Conservation (phyloP, 805 yeast species). For the Cyberlindnera americana region DNA sequence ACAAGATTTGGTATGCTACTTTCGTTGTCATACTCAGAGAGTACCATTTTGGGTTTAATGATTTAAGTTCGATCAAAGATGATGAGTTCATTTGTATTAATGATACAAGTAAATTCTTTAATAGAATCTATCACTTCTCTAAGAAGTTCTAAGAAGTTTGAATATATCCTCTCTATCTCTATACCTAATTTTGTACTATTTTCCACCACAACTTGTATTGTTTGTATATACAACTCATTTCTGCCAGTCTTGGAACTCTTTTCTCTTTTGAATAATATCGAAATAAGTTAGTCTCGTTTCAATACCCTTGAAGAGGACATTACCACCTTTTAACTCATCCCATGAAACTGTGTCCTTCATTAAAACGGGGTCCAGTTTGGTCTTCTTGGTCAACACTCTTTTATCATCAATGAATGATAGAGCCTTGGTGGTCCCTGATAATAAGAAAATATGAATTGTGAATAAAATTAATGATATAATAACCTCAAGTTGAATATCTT, state of each 20-base stretch:
- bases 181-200: no score
- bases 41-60: slow-evolving; percentile 49
- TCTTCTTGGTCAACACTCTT: slow-evolving; percentile 27
- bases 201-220: no score
- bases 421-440: slow-evolving; percentile 19
- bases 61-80: slow-evolving; percentile 24
- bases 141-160: slow-evolving; percentile 18
- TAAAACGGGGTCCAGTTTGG: slow-evolving; percentile 43
- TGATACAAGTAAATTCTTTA: slow-evolving; percentile 23
- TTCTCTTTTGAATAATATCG: slow-evolving; percentile 44
- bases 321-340: slow-evolving; percentile 44
- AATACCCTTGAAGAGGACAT: slow-evolving; percentile 38
- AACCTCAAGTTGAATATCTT: slow-evolving; percentile 50
- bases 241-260: slow-evolving; percentile 33
- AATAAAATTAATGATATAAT: slow-evolving; percentile 42
- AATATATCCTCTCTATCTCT: no score
- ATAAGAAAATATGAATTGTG: slow-evolving; percentile 25
- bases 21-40: slow-evolving; percentile 40
- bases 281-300: slow-evolving; percentile 51
- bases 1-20: slow-evolving; percentile 39
- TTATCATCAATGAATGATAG: slow-evolving; percentile 30
- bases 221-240: background rate
- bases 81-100: slow-evolving; percentile 9
- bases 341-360: slow-evolving; percentile 46
- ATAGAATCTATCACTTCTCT: slow-evolving; percentile 17